Base-by-base conservation (phyloP, 495 filamentous ascomycete species). In the Penicillium malachiteum region DNA sequence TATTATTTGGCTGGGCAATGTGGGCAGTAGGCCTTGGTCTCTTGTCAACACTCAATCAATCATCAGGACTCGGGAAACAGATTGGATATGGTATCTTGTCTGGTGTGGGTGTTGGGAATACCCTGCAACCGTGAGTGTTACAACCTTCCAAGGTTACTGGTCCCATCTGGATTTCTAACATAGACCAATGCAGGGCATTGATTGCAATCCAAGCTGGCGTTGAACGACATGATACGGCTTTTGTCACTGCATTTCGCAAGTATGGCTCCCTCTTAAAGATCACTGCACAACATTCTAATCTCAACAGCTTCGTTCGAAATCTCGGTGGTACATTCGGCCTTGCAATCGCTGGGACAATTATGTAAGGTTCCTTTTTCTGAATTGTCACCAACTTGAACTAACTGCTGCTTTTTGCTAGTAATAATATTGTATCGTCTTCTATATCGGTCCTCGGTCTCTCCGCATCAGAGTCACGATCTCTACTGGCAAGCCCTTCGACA, bases 161-260 rank as follows among this genome's bases (percentile, higher is more conserved):
- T 26, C 21, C 2, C 21, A 26, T 40, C 16, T 31, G 2, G 3
- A 14, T 50, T 45, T 52, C 59, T 50, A 38, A 50, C 14, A 41
- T 31, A 11, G 14, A 6, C 18, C 26, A 13, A 46, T 17, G 21
- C 32, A 68, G 68, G 8, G 52, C 77, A 18, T 69, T 82, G 0
- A 78, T 82, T 34, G 79, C 79, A 9, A 67, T 80, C 13, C 79
- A 82, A 61, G 79, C 79, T 6, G 78, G 79, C 1, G 79, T 81
- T 18, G 74, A 75, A 17, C 66, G 79, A 60, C 65, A 71, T 26
- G 78, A 83, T 32, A 83, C 81, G 79, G 80, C 80, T 14, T 76
- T 82, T 7, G 75, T 81, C 12, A 83, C 80, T 6, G 70, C 75
- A 5, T 79, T 79, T 54, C 68, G 80, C 33, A 83, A 81, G 79